phyloP scores from a whole-genome alignment of 2,329 filamentous ascomycete genomes.

The Mollisia scopiformis region DNA sequence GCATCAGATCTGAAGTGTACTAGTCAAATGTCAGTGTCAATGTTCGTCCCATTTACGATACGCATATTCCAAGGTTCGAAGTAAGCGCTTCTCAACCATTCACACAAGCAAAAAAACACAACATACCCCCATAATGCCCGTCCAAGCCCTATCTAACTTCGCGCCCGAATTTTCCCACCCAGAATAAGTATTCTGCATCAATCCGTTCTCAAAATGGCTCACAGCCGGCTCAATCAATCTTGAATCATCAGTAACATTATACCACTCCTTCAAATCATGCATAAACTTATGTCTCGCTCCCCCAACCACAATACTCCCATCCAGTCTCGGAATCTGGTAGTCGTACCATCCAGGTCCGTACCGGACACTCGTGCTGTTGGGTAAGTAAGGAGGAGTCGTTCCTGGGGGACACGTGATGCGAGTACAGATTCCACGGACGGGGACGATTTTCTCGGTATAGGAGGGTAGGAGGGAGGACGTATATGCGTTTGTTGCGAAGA shows the following conservation, averaged over 20 bases:
- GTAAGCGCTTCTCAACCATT: neutral
- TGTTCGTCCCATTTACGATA: neutral
- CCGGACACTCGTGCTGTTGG: conserved; percentile 11
- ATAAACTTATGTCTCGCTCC: conserved; percentile 42
- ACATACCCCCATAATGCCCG: conserved; percentile 11
- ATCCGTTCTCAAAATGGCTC: conserved; percentile 4
- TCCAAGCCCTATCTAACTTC: conserved; percentile 10
- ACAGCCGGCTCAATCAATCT: conserved; percentile 15
- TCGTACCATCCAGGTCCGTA: conserved; percentile 13
- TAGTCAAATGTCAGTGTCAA: neutral
- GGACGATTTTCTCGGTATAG: conserved; percentile 58
- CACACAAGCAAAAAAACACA: neutral
- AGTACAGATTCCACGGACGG: conserved; percentile 42
- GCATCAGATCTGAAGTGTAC: conserved; percentile 14
- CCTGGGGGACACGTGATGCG: conserved; percentile 25
- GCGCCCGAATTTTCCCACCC: conserved; percentile 13
- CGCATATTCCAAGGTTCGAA: neutral
- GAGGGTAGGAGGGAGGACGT: conserved; percentile 39
- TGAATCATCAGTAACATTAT: conserved; percentile 34
- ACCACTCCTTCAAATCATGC: conserved; percentile 44
- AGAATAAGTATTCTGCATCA: conserved; percentile 13
- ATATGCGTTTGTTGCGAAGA: conserved; percentile 71
- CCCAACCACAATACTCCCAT: conserved; percentile 40
- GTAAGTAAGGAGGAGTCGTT: conserved; percentile 8
- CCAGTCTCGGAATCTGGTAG: conserved; percentile 33